Evolutionary conservation across 1,284 basidiomycete species (phyloP).

Genomic region (Heterobasidion parviporum): DNA sequence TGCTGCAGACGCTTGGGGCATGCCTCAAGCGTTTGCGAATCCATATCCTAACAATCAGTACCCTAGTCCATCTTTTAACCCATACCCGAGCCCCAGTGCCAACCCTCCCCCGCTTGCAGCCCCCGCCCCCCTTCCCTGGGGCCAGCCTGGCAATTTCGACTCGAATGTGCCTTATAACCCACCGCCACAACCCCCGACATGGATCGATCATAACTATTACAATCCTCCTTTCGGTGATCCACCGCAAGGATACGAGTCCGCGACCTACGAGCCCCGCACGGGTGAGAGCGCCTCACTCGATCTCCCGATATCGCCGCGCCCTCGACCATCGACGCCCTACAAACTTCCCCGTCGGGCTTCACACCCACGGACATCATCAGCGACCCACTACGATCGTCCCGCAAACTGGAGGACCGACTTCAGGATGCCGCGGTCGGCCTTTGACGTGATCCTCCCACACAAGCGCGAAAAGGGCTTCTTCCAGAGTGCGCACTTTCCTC

Average conservation of each 20-base stretch:
- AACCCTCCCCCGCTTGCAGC: no score
- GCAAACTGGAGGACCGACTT: conserved; percentile 28
- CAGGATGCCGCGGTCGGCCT: conserved; percentile 19
- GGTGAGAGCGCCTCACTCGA: not conserved
- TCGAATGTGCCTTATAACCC: not conserved
- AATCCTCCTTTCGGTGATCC: no score
- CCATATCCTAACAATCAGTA: no score
- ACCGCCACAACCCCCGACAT: no score
- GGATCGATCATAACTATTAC: not conserved
- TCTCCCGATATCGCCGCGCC: not conserved
- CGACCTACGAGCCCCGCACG: conserved; percentile 3
- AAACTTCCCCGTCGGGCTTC: not conserved
- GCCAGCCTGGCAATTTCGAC: no score
- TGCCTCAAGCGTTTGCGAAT: not conserved
- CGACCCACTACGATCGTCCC: conserved; percentile 14
- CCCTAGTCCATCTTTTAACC: not conserved
- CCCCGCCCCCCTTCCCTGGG: no score
- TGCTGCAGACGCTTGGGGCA: not conserved
- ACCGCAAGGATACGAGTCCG: not conserved
- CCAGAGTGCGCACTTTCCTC: conserved; percentile 7
- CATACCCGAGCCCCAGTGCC: not conserved
- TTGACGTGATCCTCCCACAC: conserved; percentile 16
- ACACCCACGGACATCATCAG: not conserved
- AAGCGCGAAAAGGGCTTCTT: conserved; percentile 15
- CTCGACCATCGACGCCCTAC: not conserved